phyloP scores from a whole-genome alignment of 306 rosid genomes.

The Mimosa bimucronata region DNA sequence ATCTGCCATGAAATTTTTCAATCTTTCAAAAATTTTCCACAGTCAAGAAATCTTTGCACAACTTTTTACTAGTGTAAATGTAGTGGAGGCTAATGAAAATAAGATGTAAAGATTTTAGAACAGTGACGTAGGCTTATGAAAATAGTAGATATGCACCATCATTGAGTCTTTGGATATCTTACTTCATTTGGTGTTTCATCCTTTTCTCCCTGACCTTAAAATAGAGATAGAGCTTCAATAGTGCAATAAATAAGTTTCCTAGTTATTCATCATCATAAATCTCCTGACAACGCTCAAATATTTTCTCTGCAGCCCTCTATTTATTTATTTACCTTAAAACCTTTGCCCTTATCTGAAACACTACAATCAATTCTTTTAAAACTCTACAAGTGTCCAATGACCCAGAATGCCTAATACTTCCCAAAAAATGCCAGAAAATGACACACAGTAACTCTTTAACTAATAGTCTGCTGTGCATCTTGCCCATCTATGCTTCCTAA shows the following conservation, averaged over 20 bases:
- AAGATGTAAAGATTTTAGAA: not conserved
- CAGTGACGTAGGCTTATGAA: not conserved
- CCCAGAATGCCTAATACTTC: not conserved
- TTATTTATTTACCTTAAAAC: not conserved
- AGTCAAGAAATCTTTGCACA: not conserved
- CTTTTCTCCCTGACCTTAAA: conserved; percentile 1
- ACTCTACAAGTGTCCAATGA: not conserved
- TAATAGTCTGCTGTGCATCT: not conserved
- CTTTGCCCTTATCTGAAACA: not conserved
- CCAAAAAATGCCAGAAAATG: not conserved
- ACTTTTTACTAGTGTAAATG: not conserved
- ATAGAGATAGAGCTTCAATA: not conserved
- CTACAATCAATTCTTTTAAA: not conserved
- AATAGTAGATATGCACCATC: not conserved
- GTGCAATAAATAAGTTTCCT: not conserved
- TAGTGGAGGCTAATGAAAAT: not conserved
- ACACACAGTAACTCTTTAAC: not conserved
- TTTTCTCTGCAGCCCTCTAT: not conserved
- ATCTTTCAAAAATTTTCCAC: not conserved
- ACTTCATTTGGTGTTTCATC: not conserved
- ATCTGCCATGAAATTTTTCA: not conserved
- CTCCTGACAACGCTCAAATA: not conserved
- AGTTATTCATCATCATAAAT: not conserved
- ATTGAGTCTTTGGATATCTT: not conserved
- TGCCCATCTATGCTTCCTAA: not conserved